Percentiles rank a stretch among this genome's conserved stretches.
Conservation (phyloP, 2,329 filamentous ascomycete species). For the Pseudocercospora fijiensis region DNA sequence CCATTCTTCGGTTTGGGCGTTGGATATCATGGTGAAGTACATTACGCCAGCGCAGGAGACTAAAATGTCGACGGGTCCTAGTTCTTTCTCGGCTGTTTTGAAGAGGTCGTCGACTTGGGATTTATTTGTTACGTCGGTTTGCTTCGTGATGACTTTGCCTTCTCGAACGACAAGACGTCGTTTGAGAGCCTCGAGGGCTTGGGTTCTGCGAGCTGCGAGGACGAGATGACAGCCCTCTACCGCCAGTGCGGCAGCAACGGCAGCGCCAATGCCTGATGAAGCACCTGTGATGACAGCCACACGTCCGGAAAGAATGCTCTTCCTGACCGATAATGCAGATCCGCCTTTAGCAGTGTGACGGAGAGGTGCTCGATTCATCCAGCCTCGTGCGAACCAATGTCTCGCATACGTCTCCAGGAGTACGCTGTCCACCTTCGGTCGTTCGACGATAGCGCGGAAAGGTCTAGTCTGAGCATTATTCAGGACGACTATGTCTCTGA, state of each 20-base stretch:
- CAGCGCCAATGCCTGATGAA: constrained; percentile 76
- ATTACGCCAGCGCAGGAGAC: constrained; percentile 79
- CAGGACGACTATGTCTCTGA: constrained; percentile 70
- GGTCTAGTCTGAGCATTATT: constrained; percentile 68
- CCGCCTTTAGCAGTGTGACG: constrained; percentile 50
- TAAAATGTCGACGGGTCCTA: constrained; percentile 75
- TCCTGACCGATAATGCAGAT: constrained; percentile 46
- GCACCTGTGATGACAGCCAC: constrained; percentile 78
- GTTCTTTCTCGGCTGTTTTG: constrained; percentile 56
- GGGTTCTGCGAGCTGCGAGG: constrained; percentile 67
- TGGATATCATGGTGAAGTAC: constrained; percentile 88
- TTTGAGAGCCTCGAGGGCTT: constrained; percentile 68
- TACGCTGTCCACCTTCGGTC: constrained; percentile 66
- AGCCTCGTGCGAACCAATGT: constrained; percentile 77
- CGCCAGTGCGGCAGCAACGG: constrained; percentile 67
- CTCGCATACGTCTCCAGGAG: constrained; percentile 77
- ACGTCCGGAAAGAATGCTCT: constrained; percentile 63
- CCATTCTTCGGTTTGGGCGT: constrained; percentile 71
- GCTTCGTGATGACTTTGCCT: constrained; percentile 65
- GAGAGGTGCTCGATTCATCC: constrained; percentile 65
- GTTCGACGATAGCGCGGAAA: constrained; percentile 57
- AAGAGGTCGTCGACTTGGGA: constrained; percentile 67
- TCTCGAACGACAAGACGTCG: constrained; percentile 57
- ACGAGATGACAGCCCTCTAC: constrained; percentile 70
- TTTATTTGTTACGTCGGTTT: constrained; percentile 70